A percentile compares a stretch with the other conserved stretches of the same genome.
Conservation (phyloP, 768 basidiomycete species). For the Psilocybe subaeruginosa region DNA sequence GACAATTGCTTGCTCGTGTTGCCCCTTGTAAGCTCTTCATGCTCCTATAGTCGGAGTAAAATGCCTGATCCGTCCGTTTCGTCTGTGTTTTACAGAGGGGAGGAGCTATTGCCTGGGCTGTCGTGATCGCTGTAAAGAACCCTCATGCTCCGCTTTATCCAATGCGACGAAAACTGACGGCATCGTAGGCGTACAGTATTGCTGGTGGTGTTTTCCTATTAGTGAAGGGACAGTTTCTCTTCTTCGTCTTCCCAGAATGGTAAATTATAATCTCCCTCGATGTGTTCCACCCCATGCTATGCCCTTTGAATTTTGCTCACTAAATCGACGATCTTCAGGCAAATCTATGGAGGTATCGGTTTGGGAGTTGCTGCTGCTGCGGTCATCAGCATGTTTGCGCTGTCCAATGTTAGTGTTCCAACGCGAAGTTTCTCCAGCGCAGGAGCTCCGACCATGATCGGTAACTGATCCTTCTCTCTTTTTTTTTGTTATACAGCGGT, state of each 20-base stretch:
- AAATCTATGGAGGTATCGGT: constrained; percentile 71
- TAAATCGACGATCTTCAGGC: constrained; percentile 37
- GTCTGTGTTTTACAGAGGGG: constrained; percentile 49
- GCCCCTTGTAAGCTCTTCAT: constrained; percentile 58
- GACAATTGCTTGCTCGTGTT: constrained; percentile 78
- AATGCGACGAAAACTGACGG: constrained; percentile 4
- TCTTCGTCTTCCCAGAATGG: constrained; percentile 72
- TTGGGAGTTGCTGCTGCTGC: constrained; percentile 54
- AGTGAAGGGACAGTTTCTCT: constrained; percentile 62
- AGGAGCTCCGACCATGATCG: constrained; percentile 18
- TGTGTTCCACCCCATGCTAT: neutral
- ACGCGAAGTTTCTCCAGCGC: constrained; percentile 22
- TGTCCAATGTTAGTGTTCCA: constrained; percentile 58
- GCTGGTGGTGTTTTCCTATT: constrained; percentile 68
- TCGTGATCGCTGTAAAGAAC: constrained; percentile 58
- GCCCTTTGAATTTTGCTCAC: neutral
- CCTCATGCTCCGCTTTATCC: constrained; percentile 12
- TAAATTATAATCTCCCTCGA: constrained; percentile 26
- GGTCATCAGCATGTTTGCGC: constrained; percentile 56
- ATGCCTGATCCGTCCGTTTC: constrained; percentile 31
- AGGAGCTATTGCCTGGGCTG: constrained; percentile 74
- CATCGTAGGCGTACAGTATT: constrained; percentile 60
- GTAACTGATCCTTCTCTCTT: constrained; percentile 18
- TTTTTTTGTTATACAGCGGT: constrained; percentile 47
- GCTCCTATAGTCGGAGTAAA: constrained; percentile 18